Conservation (phyloP, 768 basidiomycete genomes). For the Boletus vinaceobasis region DNA sequence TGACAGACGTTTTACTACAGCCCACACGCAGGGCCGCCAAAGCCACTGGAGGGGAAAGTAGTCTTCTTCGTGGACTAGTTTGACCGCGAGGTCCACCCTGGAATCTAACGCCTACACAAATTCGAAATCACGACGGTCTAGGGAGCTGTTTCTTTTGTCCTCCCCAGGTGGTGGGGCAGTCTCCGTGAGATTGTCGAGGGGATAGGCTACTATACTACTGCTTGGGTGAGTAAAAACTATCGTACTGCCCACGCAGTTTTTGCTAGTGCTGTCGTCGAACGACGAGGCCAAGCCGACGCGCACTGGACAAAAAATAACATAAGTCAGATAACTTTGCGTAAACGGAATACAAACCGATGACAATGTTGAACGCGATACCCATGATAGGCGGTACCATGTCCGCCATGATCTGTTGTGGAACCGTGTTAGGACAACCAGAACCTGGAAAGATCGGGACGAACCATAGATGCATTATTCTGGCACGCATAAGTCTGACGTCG, state of each 20-base stretch:
- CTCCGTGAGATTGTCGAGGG: background rate
- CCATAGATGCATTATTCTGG: conserved; percentile 3
- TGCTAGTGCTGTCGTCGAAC: background rate
- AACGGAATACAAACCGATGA: conserved; percentile 3
- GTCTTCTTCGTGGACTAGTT: too few relatives aligned
- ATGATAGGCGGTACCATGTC: conserved; percentile 6
- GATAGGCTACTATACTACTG: background rate
- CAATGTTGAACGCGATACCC: conserved; percentile 8
- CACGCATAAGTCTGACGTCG: background rate
- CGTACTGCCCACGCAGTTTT: background rate
- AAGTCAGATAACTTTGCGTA: background rate
- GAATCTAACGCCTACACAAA: too few relatives aligned
- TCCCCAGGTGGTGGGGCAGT: background rate
- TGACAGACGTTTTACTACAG: too few relatives aligned
- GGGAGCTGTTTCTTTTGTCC: background rate
- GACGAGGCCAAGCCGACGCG: background rate
- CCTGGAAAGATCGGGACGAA: background rate
- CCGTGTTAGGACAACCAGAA: background rate
- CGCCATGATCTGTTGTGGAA: conserved; percentile 3
- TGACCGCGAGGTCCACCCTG: too few relatives aligned
- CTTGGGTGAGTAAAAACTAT: background rate
- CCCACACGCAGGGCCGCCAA: too few relatives aligned
- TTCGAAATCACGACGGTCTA: background rate
- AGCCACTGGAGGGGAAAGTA: too few relatives aligned
- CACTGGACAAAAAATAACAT: background rate